phyloP scores from a whole-genome alignment of 495 filamentous ascomycete genomes.

The Hyaloscypha hepaticicola region DNA sequence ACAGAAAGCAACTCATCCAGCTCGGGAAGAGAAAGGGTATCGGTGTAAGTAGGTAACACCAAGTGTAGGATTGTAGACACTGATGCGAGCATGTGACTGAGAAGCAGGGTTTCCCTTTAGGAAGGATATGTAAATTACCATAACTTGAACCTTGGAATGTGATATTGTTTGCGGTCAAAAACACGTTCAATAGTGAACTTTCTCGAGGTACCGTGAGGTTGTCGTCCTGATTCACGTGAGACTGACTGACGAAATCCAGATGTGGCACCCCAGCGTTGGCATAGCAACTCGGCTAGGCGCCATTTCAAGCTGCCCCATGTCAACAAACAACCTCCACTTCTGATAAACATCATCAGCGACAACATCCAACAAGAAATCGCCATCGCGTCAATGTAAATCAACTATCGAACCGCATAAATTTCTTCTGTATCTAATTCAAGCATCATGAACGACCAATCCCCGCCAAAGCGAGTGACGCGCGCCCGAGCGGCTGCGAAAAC shows the following conservation, averaged over 20 bases:
- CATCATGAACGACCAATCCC: slow-evolving; percentile 48
- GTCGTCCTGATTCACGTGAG: neutral
- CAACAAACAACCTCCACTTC: neutral
- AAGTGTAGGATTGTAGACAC: too few relatives aligned
- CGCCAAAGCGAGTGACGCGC: slow-evolving; percentile 59
- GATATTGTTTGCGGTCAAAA: too few relatives aligned
- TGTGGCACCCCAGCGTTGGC: slow-evolving; percentile 5
- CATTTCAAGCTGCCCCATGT: neutral
- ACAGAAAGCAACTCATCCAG: too few relatives aligned
- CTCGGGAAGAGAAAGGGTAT: too few relatives aligned
- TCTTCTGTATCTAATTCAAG: neutral
- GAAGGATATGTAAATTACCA: too few relatives aligned
- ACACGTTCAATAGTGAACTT: too few relatives aligned
- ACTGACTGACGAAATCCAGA: neutral
- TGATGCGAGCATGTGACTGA: too few relatives aligned
- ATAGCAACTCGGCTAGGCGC: slow-evolving; percentile 8
- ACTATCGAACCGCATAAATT: neutral
- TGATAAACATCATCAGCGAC: slow-evolving; percentile 13
- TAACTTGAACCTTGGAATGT: too few relatives aligned
- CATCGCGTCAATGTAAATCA: slow-evolving; percentile 20
- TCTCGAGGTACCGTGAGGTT: too few relatives aligned
- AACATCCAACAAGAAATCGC: slow-evolving; percentile 9
- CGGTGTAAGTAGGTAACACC: too few relatives aligned
- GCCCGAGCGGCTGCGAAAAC: slow-evolving; percentile 53
- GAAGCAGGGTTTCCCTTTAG: too few relatives aligned